These are phyloP conservation scores for Phytophthora colocasiae DNA, from an alignment of 352 stramenopile species.

Conservation along the genomic window DNA sequence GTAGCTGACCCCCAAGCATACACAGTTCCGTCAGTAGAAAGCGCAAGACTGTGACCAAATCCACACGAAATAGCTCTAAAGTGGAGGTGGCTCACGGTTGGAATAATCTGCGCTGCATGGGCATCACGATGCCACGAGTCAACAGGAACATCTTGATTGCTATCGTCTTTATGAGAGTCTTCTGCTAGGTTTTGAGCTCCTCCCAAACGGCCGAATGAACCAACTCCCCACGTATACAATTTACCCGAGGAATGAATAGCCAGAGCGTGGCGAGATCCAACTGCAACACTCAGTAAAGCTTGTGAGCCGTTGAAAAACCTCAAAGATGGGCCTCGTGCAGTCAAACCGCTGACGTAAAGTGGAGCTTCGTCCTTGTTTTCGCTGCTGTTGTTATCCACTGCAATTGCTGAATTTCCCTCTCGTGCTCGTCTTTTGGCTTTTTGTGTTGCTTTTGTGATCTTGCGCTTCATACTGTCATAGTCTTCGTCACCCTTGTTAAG, in stretches of 20 bases:
- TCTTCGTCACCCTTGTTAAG: constrained; percentile 49
- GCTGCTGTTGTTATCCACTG: constrained; percentile 12
- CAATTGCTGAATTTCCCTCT: constrained; percentile 40
- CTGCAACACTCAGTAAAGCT: constrained; percentile 60
- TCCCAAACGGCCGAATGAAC: constrained; percentile 71
- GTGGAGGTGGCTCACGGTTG: constrained; percentile 45
- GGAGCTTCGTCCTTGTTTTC: constrained; percentile 11
- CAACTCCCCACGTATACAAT: constrained; percentile 76
- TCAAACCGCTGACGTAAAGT: constrained; percentile 63
- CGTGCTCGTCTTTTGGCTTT: constrained; percentile 66
- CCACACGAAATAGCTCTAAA: constrained; percentile 70
- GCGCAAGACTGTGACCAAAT: constrained; percentile 74
- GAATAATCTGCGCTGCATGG: constrained; percentile 52
- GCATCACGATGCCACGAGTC: constrained; percentile 65
- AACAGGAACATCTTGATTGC: constrained; percentile 8
- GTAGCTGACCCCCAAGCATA: constrained; percentile 78
- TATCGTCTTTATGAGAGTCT: not conserved
- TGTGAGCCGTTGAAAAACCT: constrained; percentile 59
- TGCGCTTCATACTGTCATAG: constrained; percentile 70
- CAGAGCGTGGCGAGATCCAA: constrained; percentile 74
- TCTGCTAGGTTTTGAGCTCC: constrained; percentile 27
- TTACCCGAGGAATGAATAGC: constrained; percentile 72
- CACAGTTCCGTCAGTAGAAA: constrained; percentile 70
- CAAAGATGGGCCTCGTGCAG: constrained; percentile 48
- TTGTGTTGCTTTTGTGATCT: constrained; percentile 57